Base-by-base conservation (phyloP, 768 basidiomycete species). In the Tulasnella sp. region DNA sequence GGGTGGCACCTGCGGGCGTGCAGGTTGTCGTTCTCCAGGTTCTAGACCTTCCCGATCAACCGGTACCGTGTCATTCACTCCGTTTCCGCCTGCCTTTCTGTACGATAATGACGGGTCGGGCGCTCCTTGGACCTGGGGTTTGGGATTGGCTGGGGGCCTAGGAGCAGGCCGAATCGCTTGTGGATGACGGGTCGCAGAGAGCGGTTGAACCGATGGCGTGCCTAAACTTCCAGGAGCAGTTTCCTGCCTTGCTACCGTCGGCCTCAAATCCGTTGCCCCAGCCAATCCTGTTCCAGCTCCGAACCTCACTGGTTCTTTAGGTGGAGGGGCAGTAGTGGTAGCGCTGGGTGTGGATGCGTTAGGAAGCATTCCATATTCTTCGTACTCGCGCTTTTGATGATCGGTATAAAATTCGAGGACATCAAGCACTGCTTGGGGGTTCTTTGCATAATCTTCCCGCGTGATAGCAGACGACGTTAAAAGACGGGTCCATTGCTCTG, bases 331-430 rank as follows among this genome's bases (percentile, higher is more conserved):
- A 7, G 77, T 9, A 9, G 75, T 36, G 34, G 48, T 14, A 0
- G 46, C 10, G 34, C 56, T 14, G 16, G 80, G 6, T 44, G 68
- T 14, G 39, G 72, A 3, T 62, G 48, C 79, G 24, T 82, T 78
- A 74, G 82, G 86, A 3, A 87, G 84, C 83, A 89, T 86, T 62
- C 91, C 91, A 62, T 82, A 85, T 21, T 85, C 86, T 83, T 96
- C 95, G 83, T 92, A 85, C 84, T 97, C 95, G n/a, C 95, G 93
- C 84, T 96, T 97, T 87, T 97, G 95, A 83, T 95, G 94, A 85
- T 97, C 96, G 18, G 97, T 98, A 85, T 98, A 99, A 87, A 99
- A 99, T 84, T 99, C 97, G 81, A 99, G 91, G 0, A 98, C 97
- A 81, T 98, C 97, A 24, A 99, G 89, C 19, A 99, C 97, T 1